Evolutionary conservation across 768 basidiomycete species (phyloP).

Genomic region (Sarcomyxa edulis): DNA sequence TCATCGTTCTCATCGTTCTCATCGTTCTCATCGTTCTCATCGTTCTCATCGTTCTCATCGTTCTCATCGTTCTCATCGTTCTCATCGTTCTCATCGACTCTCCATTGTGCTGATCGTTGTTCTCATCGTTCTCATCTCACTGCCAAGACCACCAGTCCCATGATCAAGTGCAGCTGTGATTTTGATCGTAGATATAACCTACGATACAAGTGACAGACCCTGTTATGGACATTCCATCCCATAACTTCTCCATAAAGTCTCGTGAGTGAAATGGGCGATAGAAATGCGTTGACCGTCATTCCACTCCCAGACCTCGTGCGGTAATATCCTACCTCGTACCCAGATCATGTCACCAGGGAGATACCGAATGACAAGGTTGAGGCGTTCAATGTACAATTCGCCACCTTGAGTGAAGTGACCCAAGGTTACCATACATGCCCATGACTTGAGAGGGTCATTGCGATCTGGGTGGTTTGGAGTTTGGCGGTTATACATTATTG

Average conservation of each 20-base stretch:
- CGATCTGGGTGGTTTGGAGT: slow-evolving; percentile 10
- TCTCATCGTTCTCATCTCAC: too few species aligned
- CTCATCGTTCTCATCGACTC: too few species aligned
- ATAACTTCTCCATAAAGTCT: slow-evolving; percentile 9
- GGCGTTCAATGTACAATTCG: slow-evolving; percentile 3
- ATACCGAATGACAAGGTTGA: slow-evolving; percentile 9
- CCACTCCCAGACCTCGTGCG: slow-evolving; percentile 15
- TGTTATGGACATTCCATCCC: slow-evolving; percentile 6
- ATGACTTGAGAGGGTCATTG: slow-evolving; percentile 9
- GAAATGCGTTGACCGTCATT: slow-evolving; percentile 10
- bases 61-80: too few species aligned
- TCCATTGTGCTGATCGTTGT: too few species aligned
- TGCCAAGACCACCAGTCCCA: too few species aligned
- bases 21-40: too few species aligned
- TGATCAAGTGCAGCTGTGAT: too few species aligned
- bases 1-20: too few species aligned
- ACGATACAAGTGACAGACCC: too few species aligned
- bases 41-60: too few species aligned
- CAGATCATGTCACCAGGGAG: slow-evolving; percentile 10
- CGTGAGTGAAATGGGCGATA: slow-evolving; percentile 15
- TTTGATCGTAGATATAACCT: too few species aligned
- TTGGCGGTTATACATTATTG: slow-evolving; percentile 13
- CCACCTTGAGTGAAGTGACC: slow-evolving; percentile 9
- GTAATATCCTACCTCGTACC: slow-evolving; percentile 10
- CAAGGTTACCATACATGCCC: slow-evolving; percentile 8